phyloP scores from a whole-genome alignment of 1,284 basidiomycete genomes.

The Pterulicium gracile region DNA sequence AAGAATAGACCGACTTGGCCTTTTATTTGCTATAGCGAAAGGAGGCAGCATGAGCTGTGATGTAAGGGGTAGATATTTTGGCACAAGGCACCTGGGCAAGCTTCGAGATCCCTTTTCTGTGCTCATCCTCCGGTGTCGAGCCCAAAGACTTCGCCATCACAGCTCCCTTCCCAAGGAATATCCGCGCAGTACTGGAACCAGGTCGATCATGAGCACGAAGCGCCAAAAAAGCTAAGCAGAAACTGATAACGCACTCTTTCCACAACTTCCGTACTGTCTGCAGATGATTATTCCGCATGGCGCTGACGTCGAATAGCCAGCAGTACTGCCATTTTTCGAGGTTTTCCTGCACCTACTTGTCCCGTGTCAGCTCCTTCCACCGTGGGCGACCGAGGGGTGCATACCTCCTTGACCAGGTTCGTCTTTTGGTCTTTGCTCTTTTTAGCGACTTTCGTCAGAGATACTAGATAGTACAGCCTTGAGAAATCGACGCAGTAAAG shows the following conservation, averaged over 20 bases:
- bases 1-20: slow-evolving; percentile 92
- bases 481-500: slow-evolving; percentile 6
- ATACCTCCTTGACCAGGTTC: slow-evolving; percentile 72
- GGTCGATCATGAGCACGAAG: slow-evolving; percentile 9
- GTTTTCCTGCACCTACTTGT: slow-evolving; percentile 57
- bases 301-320: slow-evolving; percentile 91
- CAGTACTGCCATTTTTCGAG: slow-evolving; percentile 87
- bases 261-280: slow-evolving; percentile 91
- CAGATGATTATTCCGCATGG: slow-evolving; percentile 91
- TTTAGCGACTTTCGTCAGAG: slow-evolving; percentile 69
- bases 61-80: slow-evolving; percentile 1
- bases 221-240: slow-evolving; percentile 8
- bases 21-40: slow-evolving; percentile 62
- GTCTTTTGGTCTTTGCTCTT: slow-evolving; percentile 82
- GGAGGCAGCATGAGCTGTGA: slow-evolving; percentile 4
- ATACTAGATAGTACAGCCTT: slow-evolving; percentile 33
- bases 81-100: slow-evolving; percentile 59
- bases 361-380: not conserved
- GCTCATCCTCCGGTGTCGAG: slow-evolving; percentile 78
- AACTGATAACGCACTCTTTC: slow-evolving; percentile 84
- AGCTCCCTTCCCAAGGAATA: slow-evolving; percentile 89
- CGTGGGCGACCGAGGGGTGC: slow-evolving; percentile 16
- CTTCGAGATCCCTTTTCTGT: slow-evolving; percentile 70
- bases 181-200: slow-evolving; percentile 60
- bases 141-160: slow-evolving; percentile 98